Evolutionary conservation across 2,329 filamentous ascomycete genomes (phyloP).

Genomic region (Ophiostoma ulmi): DNA sequence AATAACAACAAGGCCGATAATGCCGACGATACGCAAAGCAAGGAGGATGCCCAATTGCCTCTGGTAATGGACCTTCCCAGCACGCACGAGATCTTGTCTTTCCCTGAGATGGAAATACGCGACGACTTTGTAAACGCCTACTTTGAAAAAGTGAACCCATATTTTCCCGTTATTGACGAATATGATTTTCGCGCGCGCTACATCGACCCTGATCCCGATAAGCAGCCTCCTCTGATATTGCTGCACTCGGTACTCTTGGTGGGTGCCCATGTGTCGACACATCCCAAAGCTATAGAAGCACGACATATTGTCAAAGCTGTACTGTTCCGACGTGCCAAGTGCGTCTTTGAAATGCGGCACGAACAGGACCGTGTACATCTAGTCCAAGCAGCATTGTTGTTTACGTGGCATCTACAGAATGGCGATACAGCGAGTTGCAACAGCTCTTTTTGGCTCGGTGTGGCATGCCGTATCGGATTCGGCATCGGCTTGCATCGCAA

Average conservation of each 20-base stretch:
- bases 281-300: constrained; percentile 17
- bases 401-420: constrained; percentile 23
- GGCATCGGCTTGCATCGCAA: constrained; percentile 22
- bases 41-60: neutral
- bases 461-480: constrained; percentile 19
- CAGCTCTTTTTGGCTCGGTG: constrained; percentile 22
- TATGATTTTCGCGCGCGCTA: constrained; percentile 21
- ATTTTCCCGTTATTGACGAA: constrained; percentile 25
- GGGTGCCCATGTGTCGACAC: constrained; percentile 21
- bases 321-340: constrained; percentile 20
- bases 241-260: constrained; percentile 21
- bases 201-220: constrained; percentile 15
- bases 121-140: constrained; percentile 24
- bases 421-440: constrained; percentile 21
- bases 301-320: constrained; percentile 22
- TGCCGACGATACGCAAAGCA: neutral
- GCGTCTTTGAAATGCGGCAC: constrained; percentile 24
- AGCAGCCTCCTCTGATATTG: constrained; percentile 19
- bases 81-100: constrained; percentile 21
- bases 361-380: constrained; percentile 22
- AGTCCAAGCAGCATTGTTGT: constrained; percentile 21
- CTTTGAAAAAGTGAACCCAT: constrained; percentile 22
- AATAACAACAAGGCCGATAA: no score
- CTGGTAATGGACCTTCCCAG: neutral
- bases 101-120: constrained; percentile 23